Evolutionary conservation across 2,329 filamentous ascomycete species (phyloP), one percentile per base, ranked within the genome.

Genomic region (Endocalyx cinctus): DNA sequence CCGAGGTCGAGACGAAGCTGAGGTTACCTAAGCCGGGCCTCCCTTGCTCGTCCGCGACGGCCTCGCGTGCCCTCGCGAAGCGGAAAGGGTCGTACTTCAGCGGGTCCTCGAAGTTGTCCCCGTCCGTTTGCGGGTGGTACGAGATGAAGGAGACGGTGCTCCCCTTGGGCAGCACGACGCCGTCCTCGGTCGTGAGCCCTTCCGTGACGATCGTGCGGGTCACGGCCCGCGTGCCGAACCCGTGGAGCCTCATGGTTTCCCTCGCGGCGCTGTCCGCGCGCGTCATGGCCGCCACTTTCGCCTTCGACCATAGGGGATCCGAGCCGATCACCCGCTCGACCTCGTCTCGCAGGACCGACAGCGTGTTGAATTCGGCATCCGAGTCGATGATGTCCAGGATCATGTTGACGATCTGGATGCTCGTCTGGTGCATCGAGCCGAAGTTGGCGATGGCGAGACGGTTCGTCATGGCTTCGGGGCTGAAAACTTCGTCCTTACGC

Each of bases 371-470:
- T 33, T 63, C 53, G 2, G 45, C 29, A 23, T 66, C 57, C 2
- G 59, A 61, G 4, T 42, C 55, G 2, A 67, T 23, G 4, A 69
- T 54, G 33, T 69, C 63, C 17, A 67, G 52, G 1, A 69, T 25
- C n/a, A 66, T 38, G 31, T 69, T 66, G 0, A 51, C 51, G 0
- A 52, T 47, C 2, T 54, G 51, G 0, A 65, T 50, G 16, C 44
- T 46, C 0, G 64, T 63, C 28, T 62, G 60, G 40, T 62, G 57
- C 17, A 60, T 58, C 4, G 52, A 45, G 10, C 43, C 59, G 37
- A 62, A 57, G 42, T 60, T 62, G 5, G 47, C 31, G 1, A 47
- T 41, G 14, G 38, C 33, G 5, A 62, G 28, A n/a, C 58, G 59
- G 4, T 39, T 38, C 1, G 44, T 39, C 17, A 61, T 54, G 6